These are phyloP conservation scores for Carex cristatella DNA, from an alignment of 176 grass and related monocot species.

Conservation along the genomic window DNA sequence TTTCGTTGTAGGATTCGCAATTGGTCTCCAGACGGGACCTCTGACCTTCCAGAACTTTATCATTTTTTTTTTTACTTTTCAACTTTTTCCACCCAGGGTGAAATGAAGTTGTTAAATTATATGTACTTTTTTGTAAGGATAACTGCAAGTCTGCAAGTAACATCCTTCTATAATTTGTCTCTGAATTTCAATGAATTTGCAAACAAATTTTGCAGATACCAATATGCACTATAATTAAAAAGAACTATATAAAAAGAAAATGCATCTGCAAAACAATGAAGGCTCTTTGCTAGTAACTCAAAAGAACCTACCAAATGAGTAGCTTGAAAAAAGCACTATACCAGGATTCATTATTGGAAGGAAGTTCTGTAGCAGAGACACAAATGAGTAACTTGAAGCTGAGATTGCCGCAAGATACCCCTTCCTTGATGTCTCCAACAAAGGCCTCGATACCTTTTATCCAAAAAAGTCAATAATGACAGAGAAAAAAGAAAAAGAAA, in stretches of 20 bases:
- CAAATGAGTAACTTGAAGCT: slow-evolving; percentile 91
- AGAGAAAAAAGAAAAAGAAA: neutral
- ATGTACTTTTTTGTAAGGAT: neutral
- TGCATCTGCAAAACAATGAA: neutral
- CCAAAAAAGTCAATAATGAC: slow-evolving; percentile 14
- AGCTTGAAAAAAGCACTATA: slow-evolving; percentile 22
- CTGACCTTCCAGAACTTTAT: neutral
- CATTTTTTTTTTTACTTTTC: neutral
- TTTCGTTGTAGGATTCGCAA: neutral
- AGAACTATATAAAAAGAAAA: neutral
- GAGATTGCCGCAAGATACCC: slow-evolving; percentile 93
- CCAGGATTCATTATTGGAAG: slow-evolving; percentile 96
- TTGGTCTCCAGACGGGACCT: neutral
- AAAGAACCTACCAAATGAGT: neutral
- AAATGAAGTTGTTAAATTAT: neutral
- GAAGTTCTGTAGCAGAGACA: slow-evolving; percentile 87
- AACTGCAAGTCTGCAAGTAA: neutral
- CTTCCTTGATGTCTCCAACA: slow-evolving; percentile 90
- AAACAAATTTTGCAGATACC: neutral
- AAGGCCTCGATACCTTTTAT: slow-evolving; percentile 72
- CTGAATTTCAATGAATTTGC: neutral
- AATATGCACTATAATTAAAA: neutral
- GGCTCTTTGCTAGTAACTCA: neutral
- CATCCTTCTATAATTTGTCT: neutral
- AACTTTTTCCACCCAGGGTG: neutral